Percentiles rank a stretch among this genome's conserved stretches.
Conservation (phyloP, 441 rosid species). For the Pelargonium cotyledonis region DNA sequence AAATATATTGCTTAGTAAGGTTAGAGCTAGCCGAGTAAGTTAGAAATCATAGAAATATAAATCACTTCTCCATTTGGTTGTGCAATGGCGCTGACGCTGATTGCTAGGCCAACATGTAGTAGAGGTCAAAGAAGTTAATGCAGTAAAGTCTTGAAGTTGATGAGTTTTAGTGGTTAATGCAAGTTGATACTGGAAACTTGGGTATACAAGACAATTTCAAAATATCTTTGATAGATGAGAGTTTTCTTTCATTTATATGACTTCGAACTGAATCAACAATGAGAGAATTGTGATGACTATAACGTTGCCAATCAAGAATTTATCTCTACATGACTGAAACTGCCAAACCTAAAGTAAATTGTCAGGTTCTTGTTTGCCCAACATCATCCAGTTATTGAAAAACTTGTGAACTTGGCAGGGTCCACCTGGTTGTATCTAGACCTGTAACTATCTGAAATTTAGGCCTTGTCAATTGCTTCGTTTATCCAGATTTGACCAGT, state of each 20-base stretch:
- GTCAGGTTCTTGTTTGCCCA: background rate
- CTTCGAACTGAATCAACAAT: too few species aligned
- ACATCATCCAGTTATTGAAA: background rate
- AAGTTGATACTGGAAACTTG: constrained; percentile 13
- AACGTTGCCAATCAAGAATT: too few species aligned
- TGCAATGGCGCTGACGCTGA: constrained; percentile 4
- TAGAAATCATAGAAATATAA: background rate
- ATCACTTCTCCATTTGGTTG: background rate
- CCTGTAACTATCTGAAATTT: background rate
- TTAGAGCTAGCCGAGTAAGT: background rate
- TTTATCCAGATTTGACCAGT: background rate
- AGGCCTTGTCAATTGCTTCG: background rate
- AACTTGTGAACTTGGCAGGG: background rate
- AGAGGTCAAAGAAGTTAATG: constrained; percentile 1
- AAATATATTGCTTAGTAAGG: background rate
- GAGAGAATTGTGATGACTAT: too few species aligned
- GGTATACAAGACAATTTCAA: background rate
- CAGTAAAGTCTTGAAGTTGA: constrained; percentile 7
- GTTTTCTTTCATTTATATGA: too few species aligned
- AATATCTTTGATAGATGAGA: background rate
- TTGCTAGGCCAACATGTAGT: constrained; percentile 16
- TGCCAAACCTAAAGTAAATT: too few species aligned
- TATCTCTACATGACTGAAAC: too few species aligned
- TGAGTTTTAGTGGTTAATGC: constrained; percentile 3
- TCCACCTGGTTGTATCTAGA: background rate